Conservation (phyloP, 768 basidiomycete species). For the Favolaschia claudopus region DNA sequence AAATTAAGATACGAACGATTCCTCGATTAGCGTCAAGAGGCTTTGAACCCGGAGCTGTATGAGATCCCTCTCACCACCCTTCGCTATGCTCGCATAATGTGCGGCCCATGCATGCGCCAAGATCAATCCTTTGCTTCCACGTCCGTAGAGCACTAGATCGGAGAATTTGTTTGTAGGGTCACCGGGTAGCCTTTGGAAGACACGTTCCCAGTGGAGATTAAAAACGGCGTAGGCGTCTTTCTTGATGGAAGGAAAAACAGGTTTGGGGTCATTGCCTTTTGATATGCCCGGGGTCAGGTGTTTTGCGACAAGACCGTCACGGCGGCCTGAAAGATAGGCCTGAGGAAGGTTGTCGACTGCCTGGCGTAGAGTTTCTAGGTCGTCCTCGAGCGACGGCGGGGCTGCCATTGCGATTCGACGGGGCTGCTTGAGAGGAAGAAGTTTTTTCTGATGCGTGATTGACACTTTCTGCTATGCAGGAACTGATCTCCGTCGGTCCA, state of each 20-base stretch:
- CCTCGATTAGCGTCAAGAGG: not conserved
- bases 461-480: too few species aligned
- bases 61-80: not conserved
- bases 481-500: too few species aligned
- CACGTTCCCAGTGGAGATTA: slow-evolving; percentile 5
- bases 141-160: not conserved
- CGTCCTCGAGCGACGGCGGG: too few species aligned
- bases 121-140: slow-evolving; percentile 7
- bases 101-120: slow-evolving; percentile 11
- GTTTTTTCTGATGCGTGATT: too few species aligned
- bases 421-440: too few species aligned
- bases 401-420: too few species aligned
- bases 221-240: not conserved
- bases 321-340: not conserved
- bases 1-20: not conserved
- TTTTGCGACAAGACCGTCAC: slow-evolving; percentile 2
- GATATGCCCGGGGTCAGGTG: not conserved
- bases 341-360: slow-evolving; percentile 4
- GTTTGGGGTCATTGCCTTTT: not conserved
- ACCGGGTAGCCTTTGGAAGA: slow-evolving; percentile 1
- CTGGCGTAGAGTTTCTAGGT: not conserved
- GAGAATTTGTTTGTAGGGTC: not conserved
- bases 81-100: not conserved
- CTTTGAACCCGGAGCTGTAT: slow-evolving; percentile 5
- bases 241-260: not conserved